Evolutionary conservation across 257 asterid species (phyloP).

Genomic region (Lycium ferocissimum): DNA sequence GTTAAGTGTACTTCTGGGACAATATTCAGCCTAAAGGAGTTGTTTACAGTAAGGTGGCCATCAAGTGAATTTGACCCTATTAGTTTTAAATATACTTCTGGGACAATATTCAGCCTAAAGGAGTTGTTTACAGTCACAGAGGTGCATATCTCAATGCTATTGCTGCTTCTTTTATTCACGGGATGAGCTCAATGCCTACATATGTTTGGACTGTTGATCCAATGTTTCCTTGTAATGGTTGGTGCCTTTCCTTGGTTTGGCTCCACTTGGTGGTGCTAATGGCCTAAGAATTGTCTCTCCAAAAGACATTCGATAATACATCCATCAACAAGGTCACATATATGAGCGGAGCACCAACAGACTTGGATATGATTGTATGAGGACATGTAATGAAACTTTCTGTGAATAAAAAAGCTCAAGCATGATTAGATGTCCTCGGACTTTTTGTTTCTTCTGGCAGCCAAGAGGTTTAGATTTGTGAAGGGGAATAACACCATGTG

Average conservation of each 20-base stretch:
- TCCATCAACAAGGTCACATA: constrained; percentile 44
- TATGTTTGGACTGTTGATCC: constrained; percentile 50
- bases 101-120: constrained; percentile 52
- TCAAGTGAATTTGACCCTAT: constrained; percentile 48
- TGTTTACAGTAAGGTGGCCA: constrained; percentile 35
- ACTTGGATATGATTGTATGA: constrained; percentile 42
- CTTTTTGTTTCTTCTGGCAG: background rate
- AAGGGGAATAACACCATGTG: too few species aligned
- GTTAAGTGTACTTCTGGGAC: too few species aligned
- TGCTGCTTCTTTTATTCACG: constrained; percentile 39
- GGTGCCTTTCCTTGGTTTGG: constrained; percentile 49
- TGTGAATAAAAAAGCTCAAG: background rate
- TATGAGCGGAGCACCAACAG: constrained; percentile 52
- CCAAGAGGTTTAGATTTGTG: background rate
- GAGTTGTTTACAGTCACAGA: constrained; percentile 51
- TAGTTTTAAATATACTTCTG: constrained; percentile 50
- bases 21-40: too few species aligned
- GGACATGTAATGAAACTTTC: background rate
- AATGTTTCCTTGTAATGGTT: constrained; percentile 51
- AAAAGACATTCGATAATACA: constrained; percentile 39
- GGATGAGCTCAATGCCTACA: constrained; percentile 43
- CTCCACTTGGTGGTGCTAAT: constrained; percentile 49
- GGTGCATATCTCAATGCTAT: constrained; percentile 52
- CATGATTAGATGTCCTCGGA: background rate
- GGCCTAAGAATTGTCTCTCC: constrained; percentile 43